Evolutionary conservation across 345 rosid genomes (phyloP).

Genomic region (Carallia pectinifolia): DNA sequence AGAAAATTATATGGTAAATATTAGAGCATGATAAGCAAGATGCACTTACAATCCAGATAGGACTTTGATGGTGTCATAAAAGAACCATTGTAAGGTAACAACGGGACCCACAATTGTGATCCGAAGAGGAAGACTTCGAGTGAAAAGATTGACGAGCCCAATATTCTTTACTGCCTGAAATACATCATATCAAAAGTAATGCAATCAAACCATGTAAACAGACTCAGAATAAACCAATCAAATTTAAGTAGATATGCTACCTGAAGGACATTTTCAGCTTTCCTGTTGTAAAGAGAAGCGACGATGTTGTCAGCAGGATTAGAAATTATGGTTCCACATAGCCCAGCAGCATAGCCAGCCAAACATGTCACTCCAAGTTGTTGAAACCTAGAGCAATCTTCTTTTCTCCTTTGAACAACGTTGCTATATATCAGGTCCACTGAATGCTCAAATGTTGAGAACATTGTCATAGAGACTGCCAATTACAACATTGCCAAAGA

Average conservation of each 20-base stretch:
- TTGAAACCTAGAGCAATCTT: constrained; percentile 46
- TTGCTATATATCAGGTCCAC: constrained; percentile 38
- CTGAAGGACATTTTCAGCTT: constrained; percentile 48
- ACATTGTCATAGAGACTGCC: constrained; percentile 60
- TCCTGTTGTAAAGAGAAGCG: constrained; percentile 53
- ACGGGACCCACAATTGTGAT: constrained; percentile 58
- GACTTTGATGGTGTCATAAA: constrained; percentile 58
- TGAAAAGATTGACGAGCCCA: constrained; percentile 53
- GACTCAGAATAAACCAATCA: too few species aligned
- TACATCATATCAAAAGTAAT: not conserved
- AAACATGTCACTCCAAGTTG: constrained; percentile 54
- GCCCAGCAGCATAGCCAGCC: constrained; percentile 54
- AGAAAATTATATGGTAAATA: too few species aligned
- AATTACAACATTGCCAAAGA: constrained; percentile 11
- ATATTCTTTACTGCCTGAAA: constrained; percentile 57
- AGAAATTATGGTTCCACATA: constrained; percentile 48
- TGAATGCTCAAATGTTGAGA: constrained; percentile 53
- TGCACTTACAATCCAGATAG: constrained; percentile 61
- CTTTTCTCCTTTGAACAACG: constrained; percentile 35
- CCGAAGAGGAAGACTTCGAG: constrained; percentile 67
- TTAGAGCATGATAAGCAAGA: not conserved
- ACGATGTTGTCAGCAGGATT: constrained; percentile 64
- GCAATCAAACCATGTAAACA: not conserved
- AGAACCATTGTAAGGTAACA: constrained; percentile 57
- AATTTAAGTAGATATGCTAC: constrained; percentile 17